Conservation (phyloP, 2,329 filamentous ascomycete species). For the Thelonectria rubi region DNA sequence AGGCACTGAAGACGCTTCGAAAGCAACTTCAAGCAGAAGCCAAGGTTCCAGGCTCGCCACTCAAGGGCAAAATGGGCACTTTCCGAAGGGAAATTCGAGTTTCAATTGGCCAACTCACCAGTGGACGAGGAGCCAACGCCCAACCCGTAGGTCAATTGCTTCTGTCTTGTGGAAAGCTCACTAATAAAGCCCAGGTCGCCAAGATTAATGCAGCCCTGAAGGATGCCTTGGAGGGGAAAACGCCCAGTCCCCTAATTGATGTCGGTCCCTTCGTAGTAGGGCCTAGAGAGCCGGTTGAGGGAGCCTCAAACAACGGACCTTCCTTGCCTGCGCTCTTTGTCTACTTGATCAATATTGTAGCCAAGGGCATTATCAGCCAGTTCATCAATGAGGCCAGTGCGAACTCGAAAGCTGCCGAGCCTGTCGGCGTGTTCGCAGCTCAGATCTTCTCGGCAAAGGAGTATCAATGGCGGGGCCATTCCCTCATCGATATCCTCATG, state of each 20-base stretch:
- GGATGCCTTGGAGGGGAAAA: conserved; percentile 60
- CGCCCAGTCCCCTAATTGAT: conserved; percentile 63
- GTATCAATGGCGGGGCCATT: conserved; percentile 72
- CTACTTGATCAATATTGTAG: conserved; percentile 79
- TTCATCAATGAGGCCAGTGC: conserved; percentile 73
- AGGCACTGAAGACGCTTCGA: conserved; percentile 72
- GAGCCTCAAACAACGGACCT: conserved; percentile 60
- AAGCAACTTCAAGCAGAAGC: conserved; percentile 68
- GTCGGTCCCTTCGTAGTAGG: conserved; percentile 62
- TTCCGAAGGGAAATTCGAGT: conserved; percentile 77
- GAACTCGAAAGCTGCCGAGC: conserved; percentile 74
- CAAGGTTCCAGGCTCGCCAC: conserved; percentile 53
- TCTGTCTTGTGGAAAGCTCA: not conserved
- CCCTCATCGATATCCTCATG: conserved; percentile 84
- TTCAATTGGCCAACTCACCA: conserved; percentile 77
- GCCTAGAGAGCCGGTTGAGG: conserved; percentile 57
- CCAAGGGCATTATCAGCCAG: conserved; percentile 77
- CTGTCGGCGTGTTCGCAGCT: conserved; percentile 79
- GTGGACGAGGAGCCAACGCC: conserved; percentile 68
- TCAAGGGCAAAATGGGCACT: conserved; percentile 75
- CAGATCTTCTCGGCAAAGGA: conserved; percentile 76
- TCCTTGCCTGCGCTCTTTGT: conserved; percentile 72
- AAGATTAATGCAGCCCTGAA: conserved; percentile 56
- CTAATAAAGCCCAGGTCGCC: conserved; percentile 44
- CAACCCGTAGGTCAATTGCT: conserved; percentile 47